Evolutionary conservation across 2,329 filamentous ascomycete genomes (phyloP), one percentile per base, ranked within the genome.

Genomic region (Bipolaris oryzae): DNA sequence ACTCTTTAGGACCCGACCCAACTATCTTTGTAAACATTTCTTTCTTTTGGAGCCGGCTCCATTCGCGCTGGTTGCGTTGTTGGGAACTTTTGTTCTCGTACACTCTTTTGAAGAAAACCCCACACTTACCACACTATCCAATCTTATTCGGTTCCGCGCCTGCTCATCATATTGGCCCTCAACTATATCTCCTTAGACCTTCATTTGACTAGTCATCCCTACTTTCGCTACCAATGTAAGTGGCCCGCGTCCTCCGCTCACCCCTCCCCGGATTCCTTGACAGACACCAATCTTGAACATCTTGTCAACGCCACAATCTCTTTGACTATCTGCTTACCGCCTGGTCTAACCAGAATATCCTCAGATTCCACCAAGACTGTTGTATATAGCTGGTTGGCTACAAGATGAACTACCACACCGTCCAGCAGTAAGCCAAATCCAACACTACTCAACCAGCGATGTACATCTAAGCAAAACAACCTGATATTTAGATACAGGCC

Each of bases 371-470:
- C 57, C 55, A 64, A 61, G 66, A 60, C 58, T 57, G 64, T 60
- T 67, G 59, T 65, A 63, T 59, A 61, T 64, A 68, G 60, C 67
- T 50, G 55, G 63, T 62, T 61, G 67, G 57, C 53, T 61, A 69
- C 68, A 74, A 73, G 63, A 78, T 78, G 76, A 76, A 77, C 72
- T 77, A 75, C 71, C 76, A 77, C 76, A 72, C 75, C 62, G 57
- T 72, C 62, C 72, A 74, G 46, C 76, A 77, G 76, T 77, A 72
- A 70, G 76, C 58, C 50, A 43, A 44, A 37, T 41, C 43, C 44
- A 10, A 21, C 46, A 33, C 20, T 50, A 60, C 55, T 54, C 55
- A 51, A 18, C 39, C 31, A 28, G 31, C 37, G 6, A 45, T 20
- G 13, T 20, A 7, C 15, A 41, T 18, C 43, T 28, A 33, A 21